These are phyloP conservation scores for Boletus subcaerulescens DNA, from an alignment of 768 basidiomycete species.

Conservation along the genomic window DNA sequence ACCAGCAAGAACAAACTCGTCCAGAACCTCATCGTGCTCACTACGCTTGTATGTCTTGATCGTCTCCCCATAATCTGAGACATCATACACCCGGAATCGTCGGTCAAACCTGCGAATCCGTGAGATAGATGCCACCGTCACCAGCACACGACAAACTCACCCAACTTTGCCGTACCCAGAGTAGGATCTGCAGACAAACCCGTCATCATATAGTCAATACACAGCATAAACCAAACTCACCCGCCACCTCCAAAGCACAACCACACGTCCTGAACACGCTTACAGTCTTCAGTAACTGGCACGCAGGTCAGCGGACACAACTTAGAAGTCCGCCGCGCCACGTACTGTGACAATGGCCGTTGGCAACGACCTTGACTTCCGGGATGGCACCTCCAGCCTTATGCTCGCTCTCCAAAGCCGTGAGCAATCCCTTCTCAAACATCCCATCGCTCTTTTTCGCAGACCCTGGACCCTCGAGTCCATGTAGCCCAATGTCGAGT, in stretches of 20 bases:
- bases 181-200: conserved; percentile 53
- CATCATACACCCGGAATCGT: conserved; percentile 83
- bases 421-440: conserved; percentile 76
- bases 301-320: conserved; percentile 12
- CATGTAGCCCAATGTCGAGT: conserved; percentile 68
- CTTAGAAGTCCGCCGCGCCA: not conserved
- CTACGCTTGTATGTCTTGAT: conserved; percentile 85
- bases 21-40: conserved; percentile 65
- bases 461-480: conserved; percentile 56
- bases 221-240: conserved; percentile 36
- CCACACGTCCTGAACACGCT: conserved; percentile 85
- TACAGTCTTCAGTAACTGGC: conserved; percentile 84
- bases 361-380: conserved; percentile 86
- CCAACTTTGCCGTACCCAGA: conserved; percentile 79
- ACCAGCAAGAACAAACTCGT: conserved; percentile 63
- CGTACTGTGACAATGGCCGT: conserved; percentile 88
- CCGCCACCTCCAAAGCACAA: conserved; percentile 87
- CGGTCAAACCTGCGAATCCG: conserved; percentile 70
- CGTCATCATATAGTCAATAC: not conserved
- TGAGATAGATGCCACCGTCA: not conserved
- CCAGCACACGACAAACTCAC: conserved; percentile 35
- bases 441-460: conserved; percentile 77
- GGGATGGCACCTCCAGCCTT: conserved; percentile 42
- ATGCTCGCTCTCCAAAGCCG: conserved; percentile 69
- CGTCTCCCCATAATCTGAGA: conserved; percentile 89